A percentile compares a stretch with the other conserved stretches of the same genome.
These are phyloP conservation scores for Mortierella sp. DNA, from an alignment of 371 early-diverging fungal species.

Conservation along the genomic window DNA sequence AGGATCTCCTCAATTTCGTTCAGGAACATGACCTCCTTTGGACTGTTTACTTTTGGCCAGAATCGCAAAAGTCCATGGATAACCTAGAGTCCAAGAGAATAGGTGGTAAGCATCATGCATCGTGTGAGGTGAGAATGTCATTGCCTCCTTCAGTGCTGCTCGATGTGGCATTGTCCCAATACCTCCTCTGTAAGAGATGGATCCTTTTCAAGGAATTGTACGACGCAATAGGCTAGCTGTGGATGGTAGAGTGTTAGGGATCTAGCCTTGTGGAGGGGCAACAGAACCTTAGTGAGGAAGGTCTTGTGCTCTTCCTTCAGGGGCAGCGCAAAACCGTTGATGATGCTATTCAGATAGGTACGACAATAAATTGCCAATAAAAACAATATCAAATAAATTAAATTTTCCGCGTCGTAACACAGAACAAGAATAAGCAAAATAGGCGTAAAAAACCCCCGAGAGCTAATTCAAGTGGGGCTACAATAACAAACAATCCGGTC, in stretches of 20 bases:
- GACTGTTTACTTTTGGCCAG: slow-evolving; percentile 97
- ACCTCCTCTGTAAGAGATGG: slow-evolving; percentile 86
- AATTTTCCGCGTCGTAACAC: not conserved
- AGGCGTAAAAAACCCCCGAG: no score
- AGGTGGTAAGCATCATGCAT: no score
- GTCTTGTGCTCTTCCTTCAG: slow-evolving; percentile 96
- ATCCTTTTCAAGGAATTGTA: slow-evolving; percentile 97
- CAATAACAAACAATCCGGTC: no score
- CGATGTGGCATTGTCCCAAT: not conserved
- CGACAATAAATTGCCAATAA: not conserved
- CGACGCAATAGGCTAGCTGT: slow-evolving; percentile 95
- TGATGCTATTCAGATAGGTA: slow-evolving; percentile 72
- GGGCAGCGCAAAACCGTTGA: slow-evolving; percentile 97
- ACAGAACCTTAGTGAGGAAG: slow-evolving; percentile 88
- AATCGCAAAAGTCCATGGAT: slow-evolving; percentile 84
- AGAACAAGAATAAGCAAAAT: not conserved
- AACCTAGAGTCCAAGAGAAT: slow-evolving; percentile 64
- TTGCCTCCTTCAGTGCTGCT: no score
- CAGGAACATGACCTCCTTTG: slow-evolving; percentile 97
- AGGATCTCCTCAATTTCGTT: slow-evolving; percentile 95
- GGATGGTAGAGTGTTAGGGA: slow-evolving; percentile 90
- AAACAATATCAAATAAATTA: slow-evolving; percentile 12
- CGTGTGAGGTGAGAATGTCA: no score
- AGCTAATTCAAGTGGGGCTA: no score
- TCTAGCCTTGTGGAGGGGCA: slow-evolving; percentile 94